These are phyloP conservation scores for Cladosporium colombiae DNA, from an alignment of 2,329 filamentous ascomycete genomes.

Conservation along the genomic window DNA sequence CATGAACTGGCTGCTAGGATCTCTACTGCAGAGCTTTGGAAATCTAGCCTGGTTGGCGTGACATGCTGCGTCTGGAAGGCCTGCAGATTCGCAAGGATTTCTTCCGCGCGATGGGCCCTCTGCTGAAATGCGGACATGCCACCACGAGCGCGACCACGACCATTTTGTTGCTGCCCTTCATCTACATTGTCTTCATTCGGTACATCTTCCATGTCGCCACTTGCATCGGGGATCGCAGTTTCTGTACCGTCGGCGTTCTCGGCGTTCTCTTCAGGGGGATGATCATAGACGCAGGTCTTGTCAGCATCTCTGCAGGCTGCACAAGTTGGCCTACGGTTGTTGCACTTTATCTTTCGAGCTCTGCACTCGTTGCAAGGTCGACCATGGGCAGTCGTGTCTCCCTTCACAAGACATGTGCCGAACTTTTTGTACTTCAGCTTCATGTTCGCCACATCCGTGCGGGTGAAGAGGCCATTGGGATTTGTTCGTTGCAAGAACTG, in stretches of 20 bases:
- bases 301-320: conserved; percentile 26
- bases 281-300: conserved; percentile 29
- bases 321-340: conserved; percentile 31
- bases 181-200: not conserved
- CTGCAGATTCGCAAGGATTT: conserved; percentile 26
- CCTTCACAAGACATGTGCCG: conserved; percentile 32
- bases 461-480: conserved; percentile 37
- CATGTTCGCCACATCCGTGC: conserved; percentile 40
- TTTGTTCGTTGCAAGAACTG: conserved; percentile 36
- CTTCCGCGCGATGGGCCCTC: conserved; percentile 15
- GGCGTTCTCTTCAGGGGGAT: not conserved
- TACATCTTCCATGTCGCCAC: not conserved
- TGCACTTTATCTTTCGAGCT: conserved; percentile 33
- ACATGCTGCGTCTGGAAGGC: conserved; percentile 34
- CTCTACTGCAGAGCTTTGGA: conserved; percentile 34
- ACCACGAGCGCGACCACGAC: not conserved
- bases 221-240: not conserved
- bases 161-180: not conserved
- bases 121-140: conserved; percentile 9
- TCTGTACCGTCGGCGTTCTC: not conserved
- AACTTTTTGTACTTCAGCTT: conserved; percentile 38
- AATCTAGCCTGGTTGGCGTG: conserved; percentile 29
- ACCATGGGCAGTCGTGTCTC: conserved; percentile 20
- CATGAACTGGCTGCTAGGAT: conserved; percentile 34
- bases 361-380: conserved; percentile 32